A percentile compares a stretch with the other conserved stretches of the same genome.
phyloP scores from a whole-genome alignment of 495 filamentous ascomycete species.

The Penicillium robsamsonii region DNA sequence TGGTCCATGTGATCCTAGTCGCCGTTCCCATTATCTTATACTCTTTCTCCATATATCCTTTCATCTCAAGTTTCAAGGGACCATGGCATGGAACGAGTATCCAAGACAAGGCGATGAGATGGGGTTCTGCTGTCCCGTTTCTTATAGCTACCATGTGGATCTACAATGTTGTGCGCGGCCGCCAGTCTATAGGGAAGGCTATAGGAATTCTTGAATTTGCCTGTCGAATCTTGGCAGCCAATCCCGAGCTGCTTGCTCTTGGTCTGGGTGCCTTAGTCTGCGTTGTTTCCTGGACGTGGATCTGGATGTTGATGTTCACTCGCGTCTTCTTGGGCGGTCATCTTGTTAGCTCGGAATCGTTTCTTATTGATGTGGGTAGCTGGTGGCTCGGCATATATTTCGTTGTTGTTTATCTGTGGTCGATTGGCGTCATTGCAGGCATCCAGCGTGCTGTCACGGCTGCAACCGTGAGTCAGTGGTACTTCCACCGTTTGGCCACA shows the following conservation, averaged over 20 bases:
- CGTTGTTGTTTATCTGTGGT: constrained; percentile 93
- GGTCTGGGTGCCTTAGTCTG: constrained; percentile 73
- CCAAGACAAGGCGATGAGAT: constrained; percentile 89
- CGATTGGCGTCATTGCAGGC: constrained; percentile 76
- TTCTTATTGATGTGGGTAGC: constrained; percentile 78
- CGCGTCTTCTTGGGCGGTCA: constrained; percentile 87
- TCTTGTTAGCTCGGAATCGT: constrained; percentile 59
- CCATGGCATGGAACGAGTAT: constrained; percentile 63
- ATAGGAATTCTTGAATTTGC: constrained; percentile 88
- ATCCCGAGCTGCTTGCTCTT: constrained; percentile 76
- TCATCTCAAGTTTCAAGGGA: constrained; percentile 85
- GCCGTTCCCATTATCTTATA: constrained; percentile 81
- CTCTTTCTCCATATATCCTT: constrained; percentile 86
- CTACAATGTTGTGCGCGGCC: constrained; percentile 73
- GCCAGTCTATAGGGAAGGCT: constrained; percentile 74
- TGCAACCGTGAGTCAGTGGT: constrained; percentile 97
- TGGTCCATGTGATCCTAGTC: constrained; percentile 75
- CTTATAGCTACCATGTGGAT: constrained; percentile 74
- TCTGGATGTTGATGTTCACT: constrained; percentile 96
- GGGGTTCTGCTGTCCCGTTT: constrained; percentile 74
- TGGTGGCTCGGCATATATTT: constrained; percentile 93
- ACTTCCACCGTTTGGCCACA: constrained; percentile 86
- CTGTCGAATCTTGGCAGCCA: constrained; percentile 79
- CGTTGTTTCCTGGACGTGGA: constrained; percentile 87
- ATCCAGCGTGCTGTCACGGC: constrained; percentile 89